These are phyloP conservation scores for Ramaria sp. DNA, from an alignment of 768 basidiomycete genomes.

Conservation along the genomic window DNA sequence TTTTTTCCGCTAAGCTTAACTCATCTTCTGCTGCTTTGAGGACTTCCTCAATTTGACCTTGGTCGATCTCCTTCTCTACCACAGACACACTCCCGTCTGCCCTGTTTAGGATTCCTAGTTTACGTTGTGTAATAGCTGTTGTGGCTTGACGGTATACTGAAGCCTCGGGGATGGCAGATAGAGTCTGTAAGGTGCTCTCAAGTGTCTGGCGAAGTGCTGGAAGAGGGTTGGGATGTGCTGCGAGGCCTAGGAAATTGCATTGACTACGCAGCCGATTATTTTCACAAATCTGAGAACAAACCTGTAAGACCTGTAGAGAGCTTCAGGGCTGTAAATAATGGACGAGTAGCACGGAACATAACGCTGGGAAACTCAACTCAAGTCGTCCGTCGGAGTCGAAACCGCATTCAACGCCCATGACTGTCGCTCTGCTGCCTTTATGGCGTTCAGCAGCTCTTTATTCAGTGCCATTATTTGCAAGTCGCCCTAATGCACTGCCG, in stretches of 20 bases:
- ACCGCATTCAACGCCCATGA: background rate
- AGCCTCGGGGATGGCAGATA: conserved; percentile 62
- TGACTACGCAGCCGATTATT: background rate
- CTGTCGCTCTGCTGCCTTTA: background rate
- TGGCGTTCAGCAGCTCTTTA: background rate
- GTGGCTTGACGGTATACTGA: conserved; percentile 86
- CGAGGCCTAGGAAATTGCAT: conserved; percentile 56
- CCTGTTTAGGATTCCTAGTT: conserved; percentile 60
- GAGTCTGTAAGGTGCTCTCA: conserved; percentile 58
- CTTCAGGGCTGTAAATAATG: conserved; percentile 55
- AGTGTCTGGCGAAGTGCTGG: conserved; percentile 69
- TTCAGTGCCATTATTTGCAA: background rate
- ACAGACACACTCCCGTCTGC: conserved; percentile 53
- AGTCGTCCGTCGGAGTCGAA: conserved; percentile 14
- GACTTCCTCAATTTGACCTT: conserved; percentile 82
- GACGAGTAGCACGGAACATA: conserved; percentile 73
- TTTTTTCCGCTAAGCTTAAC: conserved; percentile 60
- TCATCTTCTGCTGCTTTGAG: conserved; percentile 78
- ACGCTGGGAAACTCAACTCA: conserved; percentile 20
- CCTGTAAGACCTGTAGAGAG: conserved; percentile 51
- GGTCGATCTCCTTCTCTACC: conserved; percentile 67
- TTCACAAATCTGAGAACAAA: background rate
- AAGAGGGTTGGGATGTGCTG: conserved; percentile 76
- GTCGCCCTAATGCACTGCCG: background rate
- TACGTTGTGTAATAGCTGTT: conserved; percentile 74